Percentiles rank a stretch among this genome's conserved stretches.
phyloP scores from a whole-genome alignment of 169 alveolate genomes.

The Hammondia hammondi region DNA sequence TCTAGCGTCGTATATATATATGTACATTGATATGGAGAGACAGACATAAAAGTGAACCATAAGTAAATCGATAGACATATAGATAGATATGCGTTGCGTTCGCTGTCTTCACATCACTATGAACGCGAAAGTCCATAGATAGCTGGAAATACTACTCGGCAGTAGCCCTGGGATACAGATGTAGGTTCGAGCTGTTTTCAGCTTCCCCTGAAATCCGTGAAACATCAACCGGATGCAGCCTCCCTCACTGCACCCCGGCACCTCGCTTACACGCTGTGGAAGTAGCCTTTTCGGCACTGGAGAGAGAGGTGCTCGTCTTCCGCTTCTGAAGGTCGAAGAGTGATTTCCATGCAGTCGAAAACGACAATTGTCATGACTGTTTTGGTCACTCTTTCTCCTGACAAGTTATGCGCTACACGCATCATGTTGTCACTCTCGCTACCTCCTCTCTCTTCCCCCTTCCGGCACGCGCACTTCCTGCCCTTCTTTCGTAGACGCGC shows the following conservation, averaged over 20 bases:
- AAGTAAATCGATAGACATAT: no score
- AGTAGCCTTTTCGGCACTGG: not conserved
- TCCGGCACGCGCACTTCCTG: not conserved
- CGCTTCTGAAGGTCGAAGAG: not conserved
- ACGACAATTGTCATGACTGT: conserved; percentile 11
- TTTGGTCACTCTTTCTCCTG: not conserved
- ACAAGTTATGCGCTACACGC: not conserved
- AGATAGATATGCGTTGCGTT: no score
- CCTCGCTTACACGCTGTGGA: not conserved
- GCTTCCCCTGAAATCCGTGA: no score
- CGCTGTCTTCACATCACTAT: no score
- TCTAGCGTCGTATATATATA: no score
- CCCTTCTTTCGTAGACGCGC: not conserved
- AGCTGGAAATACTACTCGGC: no score
- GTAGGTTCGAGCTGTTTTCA: no score
- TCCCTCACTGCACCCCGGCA: no score
- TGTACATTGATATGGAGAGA: no score
- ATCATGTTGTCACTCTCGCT: not conserved
- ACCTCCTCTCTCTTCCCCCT: not conserved
- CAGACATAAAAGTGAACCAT: not conserved
- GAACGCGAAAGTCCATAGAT: no score
- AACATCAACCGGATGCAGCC: no score
- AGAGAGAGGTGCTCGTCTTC: not conserved
- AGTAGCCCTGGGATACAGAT: no score
- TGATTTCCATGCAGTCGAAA: conserved; percentile 15